Conservation (phyloP, 78 protist species). For the Goniomonas avonlea region DNA sequence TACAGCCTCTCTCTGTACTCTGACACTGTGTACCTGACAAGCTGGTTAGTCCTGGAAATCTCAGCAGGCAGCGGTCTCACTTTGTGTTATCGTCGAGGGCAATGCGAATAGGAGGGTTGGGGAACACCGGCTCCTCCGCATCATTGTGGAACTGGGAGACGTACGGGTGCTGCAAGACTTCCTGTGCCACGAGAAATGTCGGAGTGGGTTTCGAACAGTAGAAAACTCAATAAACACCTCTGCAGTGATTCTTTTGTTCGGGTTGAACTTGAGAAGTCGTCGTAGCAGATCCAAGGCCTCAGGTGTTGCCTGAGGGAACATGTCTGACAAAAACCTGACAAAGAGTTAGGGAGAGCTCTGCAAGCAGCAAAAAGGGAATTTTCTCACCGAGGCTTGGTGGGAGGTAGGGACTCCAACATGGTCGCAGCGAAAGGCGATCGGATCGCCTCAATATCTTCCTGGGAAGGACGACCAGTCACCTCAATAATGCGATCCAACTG, state of each 20-base stretch:
- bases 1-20: constrained; percentile 39
- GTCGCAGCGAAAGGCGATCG: constrained; percentile 73
- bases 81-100: constrained; percentile 40
- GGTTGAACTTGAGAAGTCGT: constrained; percentile 83
- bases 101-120: constrained; percentile 14
- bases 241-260: constrained; percentile 82
- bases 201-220: background rate
- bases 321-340: constrained; percentile 37
- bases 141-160: constrained; percentile 32
- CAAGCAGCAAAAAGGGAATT: constrained; percentile 15
- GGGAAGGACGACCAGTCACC: constrained; percentile 49
- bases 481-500: constrained; percentile 87
- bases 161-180: constrained; percentile 36
- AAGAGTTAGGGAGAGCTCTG: constrained; percentile 39
- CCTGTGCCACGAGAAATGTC: constrained; percentile 5
- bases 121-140: constrained; percentile 18
- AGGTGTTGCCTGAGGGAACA: constrained; percentile 79
- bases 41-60: too few species aligned
- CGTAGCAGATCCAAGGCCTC: constrained; percentile 87
- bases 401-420: constrained; percentile 75
- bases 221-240: background rate
- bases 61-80: too few species aligned
- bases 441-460: constrained; percentile 76
- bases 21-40: background rate
- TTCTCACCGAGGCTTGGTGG: background rate